Conservation (phyloP, 31 red algal genomes). For the Bonnemaisonia californica region DNA sequence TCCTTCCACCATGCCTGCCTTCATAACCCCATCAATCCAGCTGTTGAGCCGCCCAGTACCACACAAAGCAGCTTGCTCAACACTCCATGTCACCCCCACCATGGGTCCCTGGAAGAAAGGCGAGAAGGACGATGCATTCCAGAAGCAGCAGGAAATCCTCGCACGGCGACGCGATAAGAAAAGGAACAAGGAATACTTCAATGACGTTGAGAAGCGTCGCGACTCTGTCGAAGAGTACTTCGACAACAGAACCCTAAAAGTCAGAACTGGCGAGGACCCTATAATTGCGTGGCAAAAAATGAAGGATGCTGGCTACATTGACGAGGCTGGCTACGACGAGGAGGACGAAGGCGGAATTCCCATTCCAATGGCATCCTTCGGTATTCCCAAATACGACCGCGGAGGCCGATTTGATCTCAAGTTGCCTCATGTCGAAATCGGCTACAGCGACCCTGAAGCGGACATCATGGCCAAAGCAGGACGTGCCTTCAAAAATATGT, state of each 20-base stretch:
- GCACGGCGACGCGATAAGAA: constrained; percentile 71
- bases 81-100: not conserved
- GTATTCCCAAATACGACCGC: constrained; percentile 79
- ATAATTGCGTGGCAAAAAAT: constrained; percentile 65
- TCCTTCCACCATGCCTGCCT: not conserved
- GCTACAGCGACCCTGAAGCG: constrained; percentile 70
- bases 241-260: constrained; percentile 64
- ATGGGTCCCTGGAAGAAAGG: constrained; percentile 76
- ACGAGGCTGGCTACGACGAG: constrained; percentile 63
- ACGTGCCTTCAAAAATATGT: constrained; percentile 57
- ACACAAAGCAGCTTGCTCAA: not conserved
- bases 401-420: constrained; percentile 79
- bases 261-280: constrained; percentile 69
- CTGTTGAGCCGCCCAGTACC: not conserved
- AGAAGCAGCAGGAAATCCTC: constrained; percentile 66
- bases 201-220: constrained; percentile 44
- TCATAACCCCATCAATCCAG: not conserved
- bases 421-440: constrained; percentile 74
- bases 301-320: constrained; percentile 69
- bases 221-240: constrained; percentile 61
- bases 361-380: constrained; percentile 80
- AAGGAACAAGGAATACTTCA: constrained; percentile 56
- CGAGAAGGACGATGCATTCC: constrained; percentile 74
- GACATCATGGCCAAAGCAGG: constrained; percentile 76
- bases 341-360: constrained; percentile 72